phyloP scores from a whole-genome alignment of 257 asterid genomes.

The Hygrophila difformis region DNA sequence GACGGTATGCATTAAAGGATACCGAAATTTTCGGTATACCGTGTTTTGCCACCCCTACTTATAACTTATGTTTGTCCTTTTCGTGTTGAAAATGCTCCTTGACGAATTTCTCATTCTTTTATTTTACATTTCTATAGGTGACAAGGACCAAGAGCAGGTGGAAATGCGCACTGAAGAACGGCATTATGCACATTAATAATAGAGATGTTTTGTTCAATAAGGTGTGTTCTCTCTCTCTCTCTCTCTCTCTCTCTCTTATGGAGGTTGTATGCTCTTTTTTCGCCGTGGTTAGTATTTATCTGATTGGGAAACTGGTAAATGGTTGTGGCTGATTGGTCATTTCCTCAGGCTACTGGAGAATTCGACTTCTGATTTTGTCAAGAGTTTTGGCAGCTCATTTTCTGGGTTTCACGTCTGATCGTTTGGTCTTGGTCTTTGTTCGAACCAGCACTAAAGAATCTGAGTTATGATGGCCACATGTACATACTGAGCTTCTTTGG shows the following conservation, averaged over 20 bases:
- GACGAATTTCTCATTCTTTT: slow-evolving; percentile 10
- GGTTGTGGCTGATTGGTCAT: too few species aligned
- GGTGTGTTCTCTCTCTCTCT: slow-evolving; percentile 22
- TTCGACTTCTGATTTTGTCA: slow-evolving; percentile 59
- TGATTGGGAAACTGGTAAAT: neutral
- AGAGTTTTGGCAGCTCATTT: too few species aligned
- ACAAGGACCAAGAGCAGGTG: slow-evolving; percentile 97
- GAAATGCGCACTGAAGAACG: slow-evolving; percentile 91
- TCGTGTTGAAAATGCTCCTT: neutral
- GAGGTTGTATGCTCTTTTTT: neutral
- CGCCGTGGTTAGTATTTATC: neutral
- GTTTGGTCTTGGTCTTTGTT: neutral
- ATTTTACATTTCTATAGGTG: too few species aligned
- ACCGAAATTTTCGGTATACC: too few species aligned
- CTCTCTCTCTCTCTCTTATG: too few species aligned
- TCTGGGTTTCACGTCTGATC: neutral
- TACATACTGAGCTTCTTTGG: neutral
- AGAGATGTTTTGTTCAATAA: slow-evolving; percentile 81
- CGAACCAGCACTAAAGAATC: neutral
- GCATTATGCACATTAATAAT: slow-evolving; percentile 92
- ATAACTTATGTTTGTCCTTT: too few species aligned
- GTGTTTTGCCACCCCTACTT: too few species aligned
- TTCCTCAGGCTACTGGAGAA: slow-evolving; percentile 72
- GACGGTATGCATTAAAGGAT: too few species aligned
- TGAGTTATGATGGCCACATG: neutral